Percentiles rank a stretch among this genome's conserved stretches.
These are phyloP conservation scores for Termitomyces sp. DNA, from an alignment of 768 basidiomycete genomes.

Conservation along the genomic window DNA sequence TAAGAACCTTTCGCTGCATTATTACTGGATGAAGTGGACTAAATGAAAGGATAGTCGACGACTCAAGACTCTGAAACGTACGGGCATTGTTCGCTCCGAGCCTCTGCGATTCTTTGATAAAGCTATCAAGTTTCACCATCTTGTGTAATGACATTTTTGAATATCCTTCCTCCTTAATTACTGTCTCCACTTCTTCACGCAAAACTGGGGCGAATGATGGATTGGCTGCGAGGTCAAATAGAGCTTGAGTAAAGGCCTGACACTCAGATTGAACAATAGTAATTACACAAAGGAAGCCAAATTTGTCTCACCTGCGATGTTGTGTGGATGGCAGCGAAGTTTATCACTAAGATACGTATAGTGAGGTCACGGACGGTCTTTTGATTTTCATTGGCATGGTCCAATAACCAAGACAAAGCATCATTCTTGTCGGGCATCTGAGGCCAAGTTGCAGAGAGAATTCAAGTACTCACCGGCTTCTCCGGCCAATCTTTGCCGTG, in stretches of 20 bases:
- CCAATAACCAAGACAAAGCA: conserved; percentile 23
- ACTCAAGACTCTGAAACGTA: conserved; percentile 10
- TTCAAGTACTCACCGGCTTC: conserved; percentile 20
- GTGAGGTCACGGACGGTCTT: conserved; percentile 13
- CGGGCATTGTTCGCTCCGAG: conserved; percentile 19
- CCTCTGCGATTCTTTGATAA: conserved; percentile 33
- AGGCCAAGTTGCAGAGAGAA: not conserved
- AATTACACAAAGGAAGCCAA: not conserved
- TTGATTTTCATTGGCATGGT: conserved; percentile 18
- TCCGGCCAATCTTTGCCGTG: conserved; percentile 29
- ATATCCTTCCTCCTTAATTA: conserved; percentile 31
- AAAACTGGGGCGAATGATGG: conserved; percentile 27
- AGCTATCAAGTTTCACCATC: conserved; percentile 40
- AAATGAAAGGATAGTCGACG: not conserved
- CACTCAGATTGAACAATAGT: not conserved
- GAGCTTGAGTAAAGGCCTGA: conserved; percentile 29
- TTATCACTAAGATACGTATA: conserved; percentile 17
- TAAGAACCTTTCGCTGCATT: conserved; percentile 15
- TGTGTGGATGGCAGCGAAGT: conserved; percentile 27
- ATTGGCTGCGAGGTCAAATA: conserved; percentile 29
- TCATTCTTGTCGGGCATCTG: conserved; percentile 16
- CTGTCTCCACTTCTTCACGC: conserved; percentile 33
- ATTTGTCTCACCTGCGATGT: conserved; percentile 15
- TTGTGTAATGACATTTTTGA: conserved; percentile 27
- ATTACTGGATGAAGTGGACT: conserved; percentile 5